Evolutionary conservation across 2,329 filamentous ascomycete genomes (phyloP).

Genomic region (Podosphaera xanthii): DNA sequence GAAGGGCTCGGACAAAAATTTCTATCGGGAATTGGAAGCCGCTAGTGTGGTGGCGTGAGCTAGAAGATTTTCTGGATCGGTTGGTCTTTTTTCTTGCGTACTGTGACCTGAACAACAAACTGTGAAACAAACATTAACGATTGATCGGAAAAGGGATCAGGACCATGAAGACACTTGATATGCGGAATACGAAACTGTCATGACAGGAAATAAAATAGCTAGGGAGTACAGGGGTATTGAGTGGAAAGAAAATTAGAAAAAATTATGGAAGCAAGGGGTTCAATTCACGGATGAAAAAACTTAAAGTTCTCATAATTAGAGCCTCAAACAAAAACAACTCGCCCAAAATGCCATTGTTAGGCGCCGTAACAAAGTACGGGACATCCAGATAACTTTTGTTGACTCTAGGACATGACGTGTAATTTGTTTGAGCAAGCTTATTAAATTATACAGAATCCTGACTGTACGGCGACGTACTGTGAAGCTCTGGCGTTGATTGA

Average conservation of each 20-base stretch:
- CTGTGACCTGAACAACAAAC: slow-evolving; percentile 10
- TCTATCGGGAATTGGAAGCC: neutral
- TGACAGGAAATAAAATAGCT: slow-evolving; percentile 16
- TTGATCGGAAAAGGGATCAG: slow-evolving; percentile 16
- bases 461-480: neutral
- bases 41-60: neutral
- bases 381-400: neutral
- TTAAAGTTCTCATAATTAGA: neutral
- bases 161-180: neutral
- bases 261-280: slow-evolving; percentile 6
- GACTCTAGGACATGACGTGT: neutral
- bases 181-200: slow-evolving; percentile 8
- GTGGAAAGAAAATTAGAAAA: slow-evolving; percentile 6
- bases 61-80: slow-evolving; percentile 2
- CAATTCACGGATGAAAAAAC: slow-evolving; percentile 1
- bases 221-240: slow-evolving; percentile 9
- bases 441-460: neutral
- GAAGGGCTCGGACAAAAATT: slow-evolving; percentile 6
- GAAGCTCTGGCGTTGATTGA: neutral
- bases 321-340: neutral
- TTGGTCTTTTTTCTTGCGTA: slow-evolving; percentile 5
- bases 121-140: slow-evolving; percentile 12
- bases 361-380: neutral
- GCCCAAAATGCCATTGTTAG: neutral
- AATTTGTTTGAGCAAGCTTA: neutral